Conservation (phyloP, 78 protist genomes). For the Pelomyxa schiedti region DNA sequence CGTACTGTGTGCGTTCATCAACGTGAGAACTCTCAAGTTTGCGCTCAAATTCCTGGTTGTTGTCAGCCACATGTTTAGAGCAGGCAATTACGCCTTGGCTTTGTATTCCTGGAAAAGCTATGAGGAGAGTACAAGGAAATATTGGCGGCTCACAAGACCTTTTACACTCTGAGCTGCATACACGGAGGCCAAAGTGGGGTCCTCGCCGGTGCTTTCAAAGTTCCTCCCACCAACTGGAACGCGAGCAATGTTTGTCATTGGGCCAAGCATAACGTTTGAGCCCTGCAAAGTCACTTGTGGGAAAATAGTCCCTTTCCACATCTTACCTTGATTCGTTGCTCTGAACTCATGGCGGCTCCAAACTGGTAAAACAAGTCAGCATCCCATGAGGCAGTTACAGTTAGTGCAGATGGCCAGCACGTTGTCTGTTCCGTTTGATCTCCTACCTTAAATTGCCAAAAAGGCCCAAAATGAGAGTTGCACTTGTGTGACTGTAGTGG, state of each 20-base stretch:
- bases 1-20: neutral
- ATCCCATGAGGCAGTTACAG: neutral
- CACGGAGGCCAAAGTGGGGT: neutral
- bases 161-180: neutral
- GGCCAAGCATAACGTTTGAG: neutral
- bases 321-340: neutral
- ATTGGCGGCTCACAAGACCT: too few species aligned
- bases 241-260: neutral
- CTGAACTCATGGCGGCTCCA: neutral
- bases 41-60: constrained; percentile 22
- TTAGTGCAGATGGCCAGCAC: neutral
- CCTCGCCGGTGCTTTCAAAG: constrained; percentile 6
- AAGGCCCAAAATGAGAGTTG: too few species aligned
- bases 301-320: too few species aligned
- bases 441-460: too few species aligned
- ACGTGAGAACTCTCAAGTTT: neutral
- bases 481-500: too few species aligned
- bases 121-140: too few species aligned
- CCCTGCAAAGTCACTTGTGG: too few species aligned
- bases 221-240: neutral
- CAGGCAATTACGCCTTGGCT: constrained; percentile 2
- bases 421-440: too few species aligned
- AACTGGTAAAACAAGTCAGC: neutral
- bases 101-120: too few species aligned
- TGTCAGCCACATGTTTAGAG: constrained; percentile 4